A percentile compares a stretch with the other conserved stretches of the same genome.
phyloP scores from a whole-genome alignment of 2,329 filamentous ascomycete genomes.

The Alternaria solani region DNA sequence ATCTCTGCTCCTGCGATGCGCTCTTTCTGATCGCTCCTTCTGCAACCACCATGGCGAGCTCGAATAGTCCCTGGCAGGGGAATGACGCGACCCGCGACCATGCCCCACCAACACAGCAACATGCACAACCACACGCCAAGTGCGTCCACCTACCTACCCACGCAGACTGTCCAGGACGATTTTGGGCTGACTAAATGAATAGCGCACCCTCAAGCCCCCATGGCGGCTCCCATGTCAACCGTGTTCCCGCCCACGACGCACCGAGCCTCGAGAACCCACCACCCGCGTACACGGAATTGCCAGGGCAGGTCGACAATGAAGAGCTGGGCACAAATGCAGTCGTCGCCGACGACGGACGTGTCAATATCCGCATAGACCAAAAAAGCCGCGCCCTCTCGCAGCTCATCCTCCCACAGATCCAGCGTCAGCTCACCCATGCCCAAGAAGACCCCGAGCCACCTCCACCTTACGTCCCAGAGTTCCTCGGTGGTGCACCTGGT shows the following conservation, averaged over 20 bases:
- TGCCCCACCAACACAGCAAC: conserved; percentile 31
- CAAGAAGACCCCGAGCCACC: conserved; percentile 65
- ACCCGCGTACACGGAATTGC: conserved; percentile 53
- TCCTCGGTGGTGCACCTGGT: conserved; percentile 70
- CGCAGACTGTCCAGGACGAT: background rate
- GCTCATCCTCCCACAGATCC: conserved; percentile 50
- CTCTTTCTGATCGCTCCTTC: conserved; percentile 1
- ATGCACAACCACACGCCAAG: conserved; percentile 19
- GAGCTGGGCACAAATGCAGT: conserved; percentile 57
- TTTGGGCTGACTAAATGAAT: conserved; percentile 17
- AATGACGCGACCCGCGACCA: conserved; percentile 25
- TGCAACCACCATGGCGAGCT: conserved; percentile 28
- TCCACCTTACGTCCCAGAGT: conserved; percentile 76
- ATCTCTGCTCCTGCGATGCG: conserved; percentile 7
- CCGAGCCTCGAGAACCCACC: conserved; percentile 37
- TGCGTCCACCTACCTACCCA: conserved; percentile 10
- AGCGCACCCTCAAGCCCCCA: conserved; percentile 26
- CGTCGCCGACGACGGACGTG: conserved; percentile 50
- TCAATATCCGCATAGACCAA: conserved; percentile 53
- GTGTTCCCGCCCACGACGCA: conserved; percentile 26
- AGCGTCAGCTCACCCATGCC: conserved; percentile 49
- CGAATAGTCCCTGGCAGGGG: conserved; percentile 24
- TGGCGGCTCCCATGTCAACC: conserved; percentile 22
- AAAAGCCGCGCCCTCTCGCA: conserved; percentile 48
- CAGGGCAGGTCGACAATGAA: conserved; percentile 52